These are phyloP conservation scores for Lindgomyces ingoldianus DNA, from an alignment of 495 filamentous ascomycete genomes.

Conservation along the genomic window DNA sequence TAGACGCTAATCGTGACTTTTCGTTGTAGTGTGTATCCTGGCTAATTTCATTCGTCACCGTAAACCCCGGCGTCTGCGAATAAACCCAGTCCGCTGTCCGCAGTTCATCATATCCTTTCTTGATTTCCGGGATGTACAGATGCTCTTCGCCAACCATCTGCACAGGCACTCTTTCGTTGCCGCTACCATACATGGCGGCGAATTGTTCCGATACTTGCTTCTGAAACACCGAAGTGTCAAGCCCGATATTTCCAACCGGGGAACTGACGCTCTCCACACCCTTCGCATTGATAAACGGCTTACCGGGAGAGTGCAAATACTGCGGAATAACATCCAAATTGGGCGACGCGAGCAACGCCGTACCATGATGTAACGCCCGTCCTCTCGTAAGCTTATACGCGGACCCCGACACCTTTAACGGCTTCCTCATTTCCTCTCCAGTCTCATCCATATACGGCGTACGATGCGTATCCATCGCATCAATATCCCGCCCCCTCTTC, in stretches of 20 bases:
- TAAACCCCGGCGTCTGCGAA: slow-evolving; percentile 82
- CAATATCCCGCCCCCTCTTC: slow-evolving; percentile 14
- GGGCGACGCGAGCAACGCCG: slow-evolving; percentile 72
- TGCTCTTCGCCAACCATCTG: slow-evolving; percentile 54
- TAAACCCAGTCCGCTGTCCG: slow-evolving; percentile 76
- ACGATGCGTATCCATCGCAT: slow-evolving; percentile 41
- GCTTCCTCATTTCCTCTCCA: slow-evolving; percentile 42
- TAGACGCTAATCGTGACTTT: too few relatives aligned
- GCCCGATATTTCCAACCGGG: slow-evolving; percentile 72
- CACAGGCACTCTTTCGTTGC: slow-evolving; percentile 42
- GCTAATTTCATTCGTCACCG: slow-evolving; percentile 24
- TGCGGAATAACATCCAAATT: slow-evolving; percentile 65
- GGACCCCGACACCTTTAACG: slow-evolving; percentile 84
- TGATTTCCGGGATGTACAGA: slow-evolving; percentile 53
- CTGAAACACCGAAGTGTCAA: slow-evolving; percentile 43
- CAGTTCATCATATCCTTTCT: slow-evolving; percentile 63
- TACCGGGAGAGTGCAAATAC: slow-evolving; percentile 72
- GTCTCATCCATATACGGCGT: slow-evolving; percentile 43
- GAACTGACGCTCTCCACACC: slow-evolving; percentile 94
- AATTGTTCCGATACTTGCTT: slow-evolving; percentile 49
- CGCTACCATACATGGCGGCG: slow-evolving; percentile 53
- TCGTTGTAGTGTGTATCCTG: too few relatives aligned
- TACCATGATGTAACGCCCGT: slow-evolving; percentile 87
- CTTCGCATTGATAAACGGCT: slow-evolving; percentile 70
- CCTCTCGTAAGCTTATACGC: slow-evolving; percentile 85